A percentile compares a stretch with the other conserved stretches of the same genome.
Conservation (phyloP, 1,139 yeast species). For the Taphrina communis region DNA sequence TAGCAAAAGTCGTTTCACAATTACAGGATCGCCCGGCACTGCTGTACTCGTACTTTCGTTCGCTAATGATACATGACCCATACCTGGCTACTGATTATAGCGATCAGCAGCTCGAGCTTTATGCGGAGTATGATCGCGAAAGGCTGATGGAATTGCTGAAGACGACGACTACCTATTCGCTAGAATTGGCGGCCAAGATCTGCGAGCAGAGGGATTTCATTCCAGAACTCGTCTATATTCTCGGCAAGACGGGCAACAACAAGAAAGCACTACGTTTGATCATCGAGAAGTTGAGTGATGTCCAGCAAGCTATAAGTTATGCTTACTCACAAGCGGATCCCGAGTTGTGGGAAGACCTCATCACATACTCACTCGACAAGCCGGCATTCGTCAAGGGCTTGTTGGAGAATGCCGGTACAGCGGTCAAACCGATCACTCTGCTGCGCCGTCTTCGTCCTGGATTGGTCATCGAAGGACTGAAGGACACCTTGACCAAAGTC, state of each 20-base stretch:
- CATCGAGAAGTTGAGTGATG: conserved; percentile 76
- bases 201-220: conserved; percentile 63
- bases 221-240: conserved; percentile 77
- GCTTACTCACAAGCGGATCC: conserved; percentile 73
- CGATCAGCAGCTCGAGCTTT: conserved; percentile 67
- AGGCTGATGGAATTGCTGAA: conserved; percentile 64
- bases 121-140: conserved; percentile 64
- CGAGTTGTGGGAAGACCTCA: conserved; percentile 78
- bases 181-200: conserved; percentile 69
- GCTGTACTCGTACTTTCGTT: conserved; percentile 66
- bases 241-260: conserved; percentile 84
- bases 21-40: conserved; percentile 55
- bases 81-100: conserved; percentile 64
- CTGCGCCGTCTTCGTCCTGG: conserved; percentile 67
- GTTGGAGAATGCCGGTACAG: conserved; percentile 61
- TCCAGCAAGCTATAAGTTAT: conserved; percentile 78
- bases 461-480: conserved; percentile 69
- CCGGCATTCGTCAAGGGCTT: conserved; percentile 78
- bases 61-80: conserved; percentile 62
- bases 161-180: conserved; percentile 63
- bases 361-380: conserved; percentile 71
- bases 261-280: conserved; percentile 76
- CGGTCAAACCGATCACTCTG: conserved; percentile 71
- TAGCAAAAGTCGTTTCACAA: conserved; percentile 56
- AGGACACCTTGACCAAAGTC: conserved; percentile 65